Percentiles rank a stretch among this genome's conserved stretches.
Evolutionary conservation across 257 asterid species (phyloP).

Genomic region (Nicotiana knightiana): DNA sequence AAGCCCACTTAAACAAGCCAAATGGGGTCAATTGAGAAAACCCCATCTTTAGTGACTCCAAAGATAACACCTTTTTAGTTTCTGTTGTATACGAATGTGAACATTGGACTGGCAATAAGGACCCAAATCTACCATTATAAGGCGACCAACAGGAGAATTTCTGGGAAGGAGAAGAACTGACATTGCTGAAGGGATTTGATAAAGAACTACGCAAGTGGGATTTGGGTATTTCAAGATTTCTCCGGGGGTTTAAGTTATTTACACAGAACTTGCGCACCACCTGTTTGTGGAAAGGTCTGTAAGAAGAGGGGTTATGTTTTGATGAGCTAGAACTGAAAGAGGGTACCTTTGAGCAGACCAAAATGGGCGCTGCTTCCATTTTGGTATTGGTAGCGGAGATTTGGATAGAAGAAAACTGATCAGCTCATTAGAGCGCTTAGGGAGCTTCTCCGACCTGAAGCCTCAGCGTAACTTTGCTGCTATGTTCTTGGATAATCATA

Average conservation of each 20-base stretch:
- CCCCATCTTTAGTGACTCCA: conserved; percentile 39
- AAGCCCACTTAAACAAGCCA: conserved; percentile 58
- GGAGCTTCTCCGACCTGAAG: not conserved
- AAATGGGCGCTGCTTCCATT: conserved; percentile 50
- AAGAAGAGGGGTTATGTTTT: conserved; percentile 14
- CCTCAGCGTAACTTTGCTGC: not conserved
- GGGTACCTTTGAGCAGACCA: conserved; percentile 44
- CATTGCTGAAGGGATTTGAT: not conserved
- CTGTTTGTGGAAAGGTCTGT: conserved; percentile 57
- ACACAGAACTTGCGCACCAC: conserved; percentile 25
- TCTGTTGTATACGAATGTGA: conserved; percentile 24
- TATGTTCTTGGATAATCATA: too few species aligned
- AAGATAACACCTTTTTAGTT: conserved; percentile 29
- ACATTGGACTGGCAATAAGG: conserved; percentile 30
- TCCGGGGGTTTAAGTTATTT: conserved; percentile 6
- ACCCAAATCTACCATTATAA: not conserved
- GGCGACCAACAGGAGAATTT: too few species aligned
- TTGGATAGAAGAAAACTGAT: not conserved
- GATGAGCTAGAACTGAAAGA: conserved; percentile 26
- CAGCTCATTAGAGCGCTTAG: not conserved
- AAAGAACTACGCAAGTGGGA: conserved; percentile 13
- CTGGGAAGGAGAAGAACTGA: not conserved
- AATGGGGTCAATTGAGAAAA: conserved; percentile 53
- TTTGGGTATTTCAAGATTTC: conserved; percentile 9
- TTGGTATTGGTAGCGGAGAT: not conserved